Conservation (phyloP, 495 filamentous ascomycete species). For the Hypoxylon subgilvum region DNA sequence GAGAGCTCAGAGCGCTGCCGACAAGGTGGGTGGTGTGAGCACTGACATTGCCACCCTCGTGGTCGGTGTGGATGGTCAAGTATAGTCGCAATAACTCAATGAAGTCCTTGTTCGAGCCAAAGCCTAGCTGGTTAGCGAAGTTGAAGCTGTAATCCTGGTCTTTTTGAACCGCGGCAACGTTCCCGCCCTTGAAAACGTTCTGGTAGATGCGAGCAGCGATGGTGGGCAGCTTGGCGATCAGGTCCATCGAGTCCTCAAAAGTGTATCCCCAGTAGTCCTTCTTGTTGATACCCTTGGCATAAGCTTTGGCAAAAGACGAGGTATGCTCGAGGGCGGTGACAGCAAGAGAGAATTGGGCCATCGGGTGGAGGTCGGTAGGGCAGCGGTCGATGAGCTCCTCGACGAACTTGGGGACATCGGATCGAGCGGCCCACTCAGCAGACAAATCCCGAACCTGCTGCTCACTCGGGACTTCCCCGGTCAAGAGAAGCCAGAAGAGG, state of each 20-base stretch:
- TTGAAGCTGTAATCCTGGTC: constrained; percentile 99
- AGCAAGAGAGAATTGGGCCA: constrained; percentile 98
- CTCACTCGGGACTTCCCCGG: constrained; percentile 93
- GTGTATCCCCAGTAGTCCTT: constrained; percentile 99
- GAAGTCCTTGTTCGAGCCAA: constrained; percentile 93
- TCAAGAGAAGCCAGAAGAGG: constrained; percentile 99
- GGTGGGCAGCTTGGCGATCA: constrained; percentile 98
- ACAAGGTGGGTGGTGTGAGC: constrained; percentile 98
- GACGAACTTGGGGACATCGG: constrained; percentile 93
- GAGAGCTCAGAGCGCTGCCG: constrained; percentile 94
- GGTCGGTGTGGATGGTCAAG: constrained; percentile 98
- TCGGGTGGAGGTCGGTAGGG: constrained; percentile 97
- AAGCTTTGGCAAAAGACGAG: constrained; percentile 95
- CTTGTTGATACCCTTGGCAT: constrained; percentile 98
- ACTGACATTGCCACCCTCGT: constrained; percentile 98
- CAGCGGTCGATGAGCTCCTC: constrained; percentile 99
- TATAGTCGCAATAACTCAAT: constrained; percentile 97
- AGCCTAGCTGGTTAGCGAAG: constrained; percentile 98
- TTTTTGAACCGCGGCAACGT: constrained; percentile 91
- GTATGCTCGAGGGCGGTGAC: constrained; percentile 98
- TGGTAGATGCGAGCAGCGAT: constrained; percentile 98
- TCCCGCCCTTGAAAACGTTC: constrained; percentile 99
- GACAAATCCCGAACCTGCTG: constrained; percentile 97
- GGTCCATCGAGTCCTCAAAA: constrained; percentile 99
- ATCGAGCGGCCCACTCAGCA: constrained; percentile 97